Evolutionary conservation across 345 rosid species (phyloP).

Genomic region (Kandelia obovata): DNA sequence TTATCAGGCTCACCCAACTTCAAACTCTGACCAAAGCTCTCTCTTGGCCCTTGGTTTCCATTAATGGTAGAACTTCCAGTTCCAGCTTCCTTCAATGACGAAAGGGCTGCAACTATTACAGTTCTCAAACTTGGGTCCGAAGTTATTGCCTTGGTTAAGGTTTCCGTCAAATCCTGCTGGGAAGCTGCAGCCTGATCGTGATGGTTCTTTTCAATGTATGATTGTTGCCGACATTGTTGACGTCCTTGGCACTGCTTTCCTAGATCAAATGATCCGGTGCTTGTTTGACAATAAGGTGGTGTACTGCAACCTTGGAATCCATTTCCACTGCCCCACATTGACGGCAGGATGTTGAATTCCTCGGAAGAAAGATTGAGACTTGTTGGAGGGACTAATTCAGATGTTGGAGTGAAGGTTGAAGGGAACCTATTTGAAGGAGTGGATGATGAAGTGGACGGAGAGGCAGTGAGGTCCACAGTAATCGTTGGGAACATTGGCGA

Average conservation of each 20-base stretch:
- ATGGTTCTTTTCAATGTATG: conserved; percentile 20
- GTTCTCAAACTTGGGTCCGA: conserved; percentile 17
- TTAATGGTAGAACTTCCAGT: conserved; percentile 13
- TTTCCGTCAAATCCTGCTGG: conserved; percentile 34
- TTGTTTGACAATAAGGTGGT: conserved; percentile 26
- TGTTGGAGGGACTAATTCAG: conserved; percentile 44
- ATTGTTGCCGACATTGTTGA: conserved; percentile 2
- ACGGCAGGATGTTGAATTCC: conserved; percentile 40
- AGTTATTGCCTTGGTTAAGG: conserved; percentile 18
- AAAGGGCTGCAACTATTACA: conserved; percentile 61
- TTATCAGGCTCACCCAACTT: conserved; percentile 9
- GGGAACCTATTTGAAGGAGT: conserved; percentile 39
- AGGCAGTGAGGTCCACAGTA: conserved; percentile 72
- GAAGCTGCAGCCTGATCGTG: conserved; percentile 19
- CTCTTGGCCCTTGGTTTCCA: not conserved
- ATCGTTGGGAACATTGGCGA: conserved; percentile 58
- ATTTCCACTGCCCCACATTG: conserved; percentile 42
- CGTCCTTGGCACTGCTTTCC: conserved; percentile 37
- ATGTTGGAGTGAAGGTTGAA: conserved; percentile 29
- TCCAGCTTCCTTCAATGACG: conserved; percentile 51
- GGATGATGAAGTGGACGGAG: conserved; percentile 36
- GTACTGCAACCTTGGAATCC: conserved; percentile 29
- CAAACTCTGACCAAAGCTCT: conserved; percentile 21
- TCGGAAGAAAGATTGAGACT: conserved; percentile 47
- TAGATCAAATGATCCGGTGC: conserved; percentile 20